phyloP scores from a whole-genome alignment of 768 basidiomycete species.

The Tephrocybe sp. region DNA sequence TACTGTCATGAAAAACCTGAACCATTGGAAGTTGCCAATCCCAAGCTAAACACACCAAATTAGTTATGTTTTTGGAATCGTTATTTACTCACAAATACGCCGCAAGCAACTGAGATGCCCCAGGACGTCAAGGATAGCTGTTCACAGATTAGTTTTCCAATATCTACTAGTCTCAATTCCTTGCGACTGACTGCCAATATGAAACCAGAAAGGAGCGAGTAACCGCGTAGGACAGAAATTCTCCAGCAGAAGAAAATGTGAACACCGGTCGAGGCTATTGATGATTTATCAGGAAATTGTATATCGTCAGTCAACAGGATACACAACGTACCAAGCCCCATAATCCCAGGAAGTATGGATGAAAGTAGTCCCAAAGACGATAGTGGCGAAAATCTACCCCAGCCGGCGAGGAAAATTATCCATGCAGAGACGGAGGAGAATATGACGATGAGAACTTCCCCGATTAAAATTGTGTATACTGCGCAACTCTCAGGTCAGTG shows the following conservation, averaged over 20 bases:
- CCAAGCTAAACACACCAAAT: slow-evolving; percentile 2
- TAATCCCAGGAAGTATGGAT: slow-evolving; percentile 15
- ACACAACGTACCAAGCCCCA: slow-evolving; percentile 16
- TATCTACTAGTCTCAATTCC: not conserved
- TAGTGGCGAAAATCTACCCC: slow-evolving; percentile 21
- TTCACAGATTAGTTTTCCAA: no score
- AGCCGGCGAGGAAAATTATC: slow-evolving; percentile 14
- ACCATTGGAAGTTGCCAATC: slow-evolving; percentile 1
- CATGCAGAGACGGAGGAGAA: slow-evolving; percentile 21
- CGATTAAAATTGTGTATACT: slow-evolving; percentile 16
- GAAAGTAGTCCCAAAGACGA: slow-evolving; percentile 9
- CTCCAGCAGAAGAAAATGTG: slow-evolving; percentile 24
- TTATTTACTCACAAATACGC: slow-evolving; percentile 6
- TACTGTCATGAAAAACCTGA: slow-evolving; percentile 16
- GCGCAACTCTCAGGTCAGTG: not conserved
- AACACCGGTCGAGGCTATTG: slow-evolving; percentile 11
- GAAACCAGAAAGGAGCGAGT: slow-evolving; percentile 10
- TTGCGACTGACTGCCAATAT: slow-evolving; percentile 6
- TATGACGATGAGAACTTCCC: slow-evolving; percentile 18
- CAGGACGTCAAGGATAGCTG: slow-evolving; percentile 12
- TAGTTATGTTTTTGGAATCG: no score
- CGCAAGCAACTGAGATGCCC: slow-evolving; percentile 10
- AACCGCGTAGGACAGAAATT: slow-evolving; percentile 17
- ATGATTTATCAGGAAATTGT: not conserved
- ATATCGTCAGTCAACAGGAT: not conserved